phyloP scores from a whole-genome alignment of 495 filamentous ascomycete species.

The Trichoderma erinaceum region DNA sequence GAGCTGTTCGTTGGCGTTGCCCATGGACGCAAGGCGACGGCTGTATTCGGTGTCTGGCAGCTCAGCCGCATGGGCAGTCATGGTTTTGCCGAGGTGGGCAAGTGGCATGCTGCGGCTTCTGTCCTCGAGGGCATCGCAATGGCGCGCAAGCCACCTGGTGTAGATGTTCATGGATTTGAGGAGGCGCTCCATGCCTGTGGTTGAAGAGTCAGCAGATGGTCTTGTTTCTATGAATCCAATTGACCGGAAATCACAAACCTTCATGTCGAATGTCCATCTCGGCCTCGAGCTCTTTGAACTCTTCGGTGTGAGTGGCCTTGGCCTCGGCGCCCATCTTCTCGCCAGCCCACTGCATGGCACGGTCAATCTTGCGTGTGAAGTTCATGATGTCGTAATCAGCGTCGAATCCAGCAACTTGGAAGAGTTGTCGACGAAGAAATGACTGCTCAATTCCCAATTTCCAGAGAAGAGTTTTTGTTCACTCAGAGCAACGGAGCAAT shows the following conservation, averaged over 20 bases:
- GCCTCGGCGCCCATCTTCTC: constrained; percentile 94
- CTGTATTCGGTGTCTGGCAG: constrained; percentile 92
- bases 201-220: too few relatives aligned
- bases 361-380: constrained; percentile 92
- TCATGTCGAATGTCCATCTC: constrained; percentile 92
- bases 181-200: constrained; percentile 79
- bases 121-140: constrained; percentile 78
- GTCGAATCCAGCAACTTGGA: not conserved
- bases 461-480: not conserved
- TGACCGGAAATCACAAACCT: constrained; percentile 49
- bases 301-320: constrained; percentile 82
- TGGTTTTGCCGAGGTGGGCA: constrained; percentile 74
- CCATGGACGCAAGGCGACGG: constrained; percentile 76
- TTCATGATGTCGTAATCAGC: constrained; percentile 55
- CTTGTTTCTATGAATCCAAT: constrained; percentile 14
- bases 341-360: constrained; percentile 97
- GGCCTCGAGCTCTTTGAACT: constrained; percentile 87
- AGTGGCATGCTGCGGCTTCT: constrained; percentile 71
- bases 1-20: constrained; percentile 80
- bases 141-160: constrained; percentile 84
- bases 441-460: not conserved
- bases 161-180: constrained; percentile 85
- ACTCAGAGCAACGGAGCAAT: not conserved
- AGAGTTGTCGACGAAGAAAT: not conserved
- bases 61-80: constrained; percentile 90